These are phyloP conservation scores for Trypanosoma vivax DNA, from an alignment of 208 protist species.

Conservation along the genomic window DNA sequence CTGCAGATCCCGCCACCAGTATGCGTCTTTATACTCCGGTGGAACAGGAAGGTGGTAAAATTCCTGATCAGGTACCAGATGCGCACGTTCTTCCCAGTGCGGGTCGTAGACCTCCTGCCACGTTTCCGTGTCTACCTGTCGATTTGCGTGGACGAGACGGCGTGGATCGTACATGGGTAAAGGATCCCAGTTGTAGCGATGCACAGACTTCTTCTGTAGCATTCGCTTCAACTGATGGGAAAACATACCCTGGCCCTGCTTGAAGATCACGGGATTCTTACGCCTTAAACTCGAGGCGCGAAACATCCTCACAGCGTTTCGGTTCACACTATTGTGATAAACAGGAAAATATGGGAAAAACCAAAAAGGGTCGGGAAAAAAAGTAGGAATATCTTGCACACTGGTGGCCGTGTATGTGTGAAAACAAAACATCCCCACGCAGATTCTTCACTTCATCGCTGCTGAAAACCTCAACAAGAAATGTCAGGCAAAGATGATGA, in stretches of 20 bases:
- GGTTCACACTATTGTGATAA: neutral
- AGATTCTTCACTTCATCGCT: too few relatives aligned
- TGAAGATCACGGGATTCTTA: slow-evolving; percentile 88
- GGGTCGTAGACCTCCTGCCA: slow-evolving; percentile 80
- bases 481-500: neutral
- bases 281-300: slow-evolving; percentile 18
- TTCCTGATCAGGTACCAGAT: slow-evolving; percentile 81
- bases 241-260: slow-evolving; percentile 90
- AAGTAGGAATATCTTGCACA: neutral
- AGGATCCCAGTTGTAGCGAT: slow-evolving; percentile 85
- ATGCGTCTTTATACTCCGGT: slow-evolving; percentile 85
- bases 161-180: slow-evolving; percentile 88
- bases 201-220: slow-evolving; percentile 86
- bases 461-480: neutral
- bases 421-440: neutral
- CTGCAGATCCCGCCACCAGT: slow-evolving; percentile 89
- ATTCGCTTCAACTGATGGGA: slow-evolving; percentile 87
- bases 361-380: neutral
- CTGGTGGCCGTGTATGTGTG: too few relatives aligned
- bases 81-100: slow-evolving; percentile 57
- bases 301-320: slow-evolving; percentile 39
- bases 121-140: slow-evolving; percentile 72
- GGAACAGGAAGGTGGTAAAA: slow-evolving; percentile 78
- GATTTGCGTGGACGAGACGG: slow-evolving; percentile 76
- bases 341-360: neutral